Evolutionary conservation across 352 stramenopile genomes (phyloP), one percentile per base, ranked within the genome.

Genomic region (Elongisporangium undulatum): DNA sequence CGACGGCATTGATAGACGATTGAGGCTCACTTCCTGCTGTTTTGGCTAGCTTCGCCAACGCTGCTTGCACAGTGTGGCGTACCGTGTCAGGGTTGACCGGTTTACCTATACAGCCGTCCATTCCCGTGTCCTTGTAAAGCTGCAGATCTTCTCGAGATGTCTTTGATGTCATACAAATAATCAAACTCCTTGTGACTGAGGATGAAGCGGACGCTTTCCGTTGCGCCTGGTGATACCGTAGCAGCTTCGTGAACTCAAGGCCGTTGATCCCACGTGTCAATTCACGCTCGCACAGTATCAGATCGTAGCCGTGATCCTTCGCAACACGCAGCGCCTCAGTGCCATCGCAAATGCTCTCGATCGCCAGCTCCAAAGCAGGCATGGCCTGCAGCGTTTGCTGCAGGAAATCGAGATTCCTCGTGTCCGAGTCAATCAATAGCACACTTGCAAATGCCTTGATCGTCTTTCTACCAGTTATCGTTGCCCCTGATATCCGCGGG

Each of bases 31-130:
- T 52, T 3, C 39, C 51, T 0, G 24, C 45, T 6, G 2, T 7
- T 34, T 21, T 15, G 4, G 56, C 17, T 7, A 56, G 15, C 13
- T 70, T 71, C 5, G 63, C 71, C 20, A 97, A 71, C 3, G 92
- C 91, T 0, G 91, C 86, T n/a, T 80, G 68, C 2, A 98, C 59
- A 0, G 90, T 97, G 19, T 76, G 84, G 0, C 87, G 53, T 34
- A 97, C 58, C 2, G 87, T 83, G 7, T 81, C 73, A 4, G 51
- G 52, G 26, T 82, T 71, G 8, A 97, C 51, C 1, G 93, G 93
- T 60, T 94, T 95, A 26, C 78, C 79, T 19, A 98, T 70, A 58
- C 91, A 98, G 5, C 93, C 90, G 64, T 97, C 90, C 76, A 97
- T 95, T n/a, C 90, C 90, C 7, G 71, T 77, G 24, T 94, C 79